These are phyloP conservation scores for Inonotus obliquus DNA, from an alignment of 1,284 basidiomycete genomes.

Conservation along the genomic window DNA sequence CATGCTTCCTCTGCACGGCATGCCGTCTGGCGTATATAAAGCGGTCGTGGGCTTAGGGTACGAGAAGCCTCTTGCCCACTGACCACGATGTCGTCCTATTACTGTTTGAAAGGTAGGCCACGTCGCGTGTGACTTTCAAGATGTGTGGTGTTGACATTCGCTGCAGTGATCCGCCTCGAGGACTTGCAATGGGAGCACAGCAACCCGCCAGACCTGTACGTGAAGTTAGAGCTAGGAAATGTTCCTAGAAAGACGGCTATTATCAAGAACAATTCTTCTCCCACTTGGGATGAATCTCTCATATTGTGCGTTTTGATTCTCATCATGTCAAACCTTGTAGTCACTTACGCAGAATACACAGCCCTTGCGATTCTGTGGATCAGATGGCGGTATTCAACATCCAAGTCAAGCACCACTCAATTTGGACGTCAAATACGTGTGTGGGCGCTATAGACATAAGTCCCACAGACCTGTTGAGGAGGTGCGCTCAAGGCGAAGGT, in stretches of 20 bases:
- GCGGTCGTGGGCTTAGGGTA: too few species aligned
- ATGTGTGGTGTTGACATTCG: neutral
- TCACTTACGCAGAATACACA: neutral
- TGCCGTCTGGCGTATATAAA: too few species aligned
- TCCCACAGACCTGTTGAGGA: neutral
- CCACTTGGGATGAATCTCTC: neutral
- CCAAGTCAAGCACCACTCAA: neutral
- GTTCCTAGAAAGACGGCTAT: neutral
- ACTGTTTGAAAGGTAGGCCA: neutral
- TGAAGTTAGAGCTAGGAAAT: neutral
- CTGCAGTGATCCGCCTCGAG: neutral
- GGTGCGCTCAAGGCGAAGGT: neutral
- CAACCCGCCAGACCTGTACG: slow-evolving; percentile 2
- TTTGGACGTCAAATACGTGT: neutral
- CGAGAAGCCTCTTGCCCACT: neutral
- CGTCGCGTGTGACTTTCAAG: neutral
- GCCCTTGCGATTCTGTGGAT: neutral
- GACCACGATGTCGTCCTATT: neutral
- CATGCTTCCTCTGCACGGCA: too few species aligned
- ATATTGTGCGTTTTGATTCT: neutral
- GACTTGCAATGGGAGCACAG: neutral
- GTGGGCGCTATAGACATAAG: neutral
- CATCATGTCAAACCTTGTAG: neutral
- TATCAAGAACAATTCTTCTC: neutral
- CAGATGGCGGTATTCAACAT: neutral